Conservation (phyloP, 2,329 filamentous ascomycete species). For the Trichoderma guizhouense region DNA sequence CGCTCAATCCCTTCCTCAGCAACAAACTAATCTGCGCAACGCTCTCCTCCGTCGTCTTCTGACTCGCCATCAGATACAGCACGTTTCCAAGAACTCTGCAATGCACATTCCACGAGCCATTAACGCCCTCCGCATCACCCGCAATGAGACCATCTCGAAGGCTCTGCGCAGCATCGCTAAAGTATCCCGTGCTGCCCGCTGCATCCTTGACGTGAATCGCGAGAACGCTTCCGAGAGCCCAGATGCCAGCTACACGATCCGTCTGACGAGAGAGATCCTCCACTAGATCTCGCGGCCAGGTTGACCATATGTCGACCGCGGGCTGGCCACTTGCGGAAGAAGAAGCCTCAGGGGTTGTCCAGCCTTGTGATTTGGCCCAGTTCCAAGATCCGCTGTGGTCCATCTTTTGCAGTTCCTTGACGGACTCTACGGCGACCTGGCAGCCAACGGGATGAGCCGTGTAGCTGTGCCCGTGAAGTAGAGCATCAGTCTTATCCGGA, state of each 20-base stretch:
- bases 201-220: conserved; percentile 55
- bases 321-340: neutral
- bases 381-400: conserved; percentile 56
- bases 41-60: conserved; percentile 37
- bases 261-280: conserved; percentile 52
- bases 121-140: conserved; percentile 23
- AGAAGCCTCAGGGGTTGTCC: conserved; percentile 14
- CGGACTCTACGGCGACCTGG: conserved; percentile 67
- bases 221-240: conserved; percentile 72
- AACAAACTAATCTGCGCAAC: conserved; percentile 27
- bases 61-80: conserved; percentile 56
- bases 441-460: conserved; percentile 82
- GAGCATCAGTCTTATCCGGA: conserved; percentile 70
- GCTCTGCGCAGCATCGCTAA: conserved; percentile 43
- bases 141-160: conserved; percentile 38
- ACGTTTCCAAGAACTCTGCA: conserved; percentile 56
- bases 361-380: conserved; percentile 49
- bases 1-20: conserved; percentile 9
- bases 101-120: conserved; percentile 48
- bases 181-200: conserved; percentile 43
- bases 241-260: conserved; percentile 58
- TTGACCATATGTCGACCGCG: conserved; percentile 54
- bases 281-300: conserved; percentile 64
- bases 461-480: conserved; percentile 84
- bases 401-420: conserved; percentile 58